A percentile compares a stretch with the other conserved stretches of the same genome.
phyloP scores from a whole-genome alignment of 371 early-diverging fungal species.

The Mortierella sp. region DNA sequence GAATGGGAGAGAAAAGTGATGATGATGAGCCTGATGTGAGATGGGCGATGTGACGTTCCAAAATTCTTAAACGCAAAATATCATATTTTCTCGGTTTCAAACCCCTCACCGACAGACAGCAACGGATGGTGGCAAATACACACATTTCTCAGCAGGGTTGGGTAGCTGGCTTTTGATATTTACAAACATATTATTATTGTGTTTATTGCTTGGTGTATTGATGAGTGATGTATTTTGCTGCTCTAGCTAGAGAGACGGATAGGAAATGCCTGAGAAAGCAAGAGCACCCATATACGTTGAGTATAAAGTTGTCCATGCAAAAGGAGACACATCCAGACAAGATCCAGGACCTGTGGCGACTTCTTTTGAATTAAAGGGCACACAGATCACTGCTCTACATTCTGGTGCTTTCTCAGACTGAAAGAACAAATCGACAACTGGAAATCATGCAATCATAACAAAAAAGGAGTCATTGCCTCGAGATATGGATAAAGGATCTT shows the following conservation, averaged over 20 bases:
- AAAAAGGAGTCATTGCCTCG: conserved; percentile 39
- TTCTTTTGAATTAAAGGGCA: neutral
- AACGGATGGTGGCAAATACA: no score
- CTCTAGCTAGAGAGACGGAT: conserved; percentile 6
- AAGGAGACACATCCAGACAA: conserved; percentile 35
- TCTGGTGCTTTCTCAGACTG: conserved; percentile 32
- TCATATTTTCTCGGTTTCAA: no score
- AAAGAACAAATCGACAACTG: conserved; percentile 2
- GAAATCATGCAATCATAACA: conserved; percentile 11
- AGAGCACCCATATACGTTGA: conserved; percentile 51
- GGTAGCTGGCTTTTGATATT: neutral
- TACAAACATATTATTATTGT: neutral
- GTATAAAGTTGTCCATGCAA: conserved; percentile 40
- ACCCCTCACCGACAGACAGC: no score
- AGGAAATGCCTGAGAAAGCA: conserved; percentile 22
- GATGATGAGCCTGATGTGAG: no score
- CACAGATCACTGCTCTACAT: conserved; percentile 22
- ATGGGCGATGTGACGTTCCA: conserved; percentile 1
- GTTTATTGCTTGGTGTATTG: conserved; percentile 19
- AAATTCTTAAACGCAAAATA: no score
- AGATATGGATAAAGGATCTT: conserved; percentile 27
- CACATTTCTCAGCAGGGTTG: no score
- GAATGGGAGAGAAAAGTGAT: no score
- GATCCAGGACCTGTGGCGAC: conserved; percentile 28
- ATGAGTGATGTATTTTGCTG: conserved; percentile 9